Base-by-base conservation (phyloP, 2,329 filamentous ascomycete genomes). In the Diaporthe citrichinensis region DNA sequence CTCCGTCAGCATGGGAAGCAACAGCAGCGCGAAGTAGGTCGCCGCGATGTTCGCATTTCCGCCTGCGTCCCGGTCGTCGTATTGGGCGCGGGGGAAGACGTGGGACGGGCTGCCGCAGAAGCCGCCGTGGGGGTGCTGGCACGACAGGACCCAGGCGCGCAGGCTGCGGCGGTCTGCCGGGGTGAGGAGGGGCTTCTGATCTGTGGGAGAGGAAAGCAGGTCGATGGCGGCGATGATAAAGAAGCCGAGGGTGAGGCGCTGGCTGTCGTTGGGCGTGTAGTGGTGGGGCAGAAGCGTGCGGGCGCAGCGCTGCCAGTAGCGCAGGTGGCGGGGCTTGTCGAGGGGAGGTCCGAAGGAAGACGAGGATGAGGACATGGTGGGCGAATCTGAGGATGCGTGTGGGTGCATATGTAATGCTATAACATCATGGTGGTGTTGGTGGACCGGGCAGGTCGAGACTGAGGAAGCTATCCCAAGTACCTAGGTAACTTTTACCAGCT, bases 221-320 rank as follows among this genome's bases (percentile, higher is more conserved):
- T 98, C 95, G 67, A 98, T 89, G 1, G 95, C 95, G 10, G 95
- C 93, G 80, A 98, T 86, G 79, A 94, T 96, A 87, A 99, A 98
- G 87, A 93, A 98, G 79, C 92, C 95, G 73, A 98, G 91, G 7
- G 94, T 94, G 87, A 98, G 94, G 80, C 97, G 95, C 80, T 93
- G 96, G 79, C 95, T 95, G 86, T 99, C 97, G 83, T 94, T 97
- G 82, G 92, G 89, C 23, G 94, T 97, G 87, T 98, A 99, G 77
- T 91, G 89, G 61, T 92, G 90, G 0, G 97, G 97, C 9, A 99
- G 92, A 77, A 93, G 90, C 34, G 93, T 93, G 82, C 93, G 94
- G 78, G 97, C 90, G 83, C 96, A 98, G 82, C 96, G 93, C 78
- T 95, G 91, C 93, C 96, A 99, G 89, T 98, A 99, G 82, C 94